Conservation (phyloP, 345 rosid genomes). For the Arabis hirsuta region DNA sequence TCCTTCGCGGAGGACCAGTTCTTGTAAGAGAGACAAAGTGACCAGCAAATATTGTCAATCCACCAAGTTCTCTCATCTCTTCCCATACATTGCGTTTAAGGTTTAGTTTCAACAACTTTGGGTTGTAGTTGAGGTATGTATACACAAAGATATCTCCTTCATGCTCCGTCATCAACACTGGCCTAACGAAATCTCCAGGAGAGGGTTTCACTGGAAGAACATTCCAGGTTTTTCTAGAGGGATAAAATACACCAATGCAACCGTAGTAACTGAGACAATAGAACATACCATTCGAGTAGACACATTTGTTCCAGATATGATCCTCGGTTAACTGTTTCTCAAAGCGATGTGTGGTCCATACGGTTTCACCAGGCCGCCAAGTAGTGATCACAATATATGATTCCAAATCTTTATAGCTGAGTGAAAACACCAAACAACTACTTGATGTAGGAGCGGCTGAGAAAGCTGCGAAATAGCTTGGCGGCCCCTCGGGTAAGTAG, state of each 20-base stretch:
- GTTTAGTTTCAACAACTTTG: too few species aligned
- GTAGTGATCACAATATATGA: neutral
- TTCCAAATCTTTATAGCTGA: neutral
- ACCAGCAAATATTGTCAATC: too few species aligned
- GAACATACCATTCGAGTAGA: slow-evolving; percentile 18
- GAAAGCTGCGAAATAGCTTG: neutral
- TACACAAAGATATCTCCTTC: too few species aligned
- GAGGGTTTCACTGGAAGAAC: neutral
- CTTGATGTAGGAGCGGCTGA: slow-evolving; percentile 25
- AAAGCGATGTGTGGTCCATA: slow-evolving; percentile 13
- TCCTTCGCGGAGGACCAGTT: too few species aligned
- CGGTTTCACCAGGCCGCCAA: slow-evolving; percentile 20
- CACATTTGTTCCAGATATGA: neutral
- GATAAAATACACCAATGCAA: slow-evolving; percentile 1
- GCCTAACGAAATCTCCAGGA: too few species aligned
- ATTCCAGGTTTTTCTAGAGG: slow-evolving; percentile 7
- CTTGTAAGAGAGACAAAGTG: too few species aligned
- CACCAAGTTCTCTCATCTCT: too few species aligned
- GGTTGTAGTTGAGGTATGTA: too few species aligned
- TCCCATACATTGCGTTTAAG: too few species aligned
- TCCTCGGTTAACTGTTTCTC: neutral
- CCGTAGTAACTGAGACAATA: neutral
- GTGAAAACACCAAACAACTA: slow-evolving; percentile 10
- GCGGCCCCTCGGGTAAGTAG: neutral
- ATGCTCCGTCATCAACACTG: too few species aligned